phyloP scores from a whole-genome alignment of 768 basidiomycete genomes.

The Mycena floridula region DNA sequence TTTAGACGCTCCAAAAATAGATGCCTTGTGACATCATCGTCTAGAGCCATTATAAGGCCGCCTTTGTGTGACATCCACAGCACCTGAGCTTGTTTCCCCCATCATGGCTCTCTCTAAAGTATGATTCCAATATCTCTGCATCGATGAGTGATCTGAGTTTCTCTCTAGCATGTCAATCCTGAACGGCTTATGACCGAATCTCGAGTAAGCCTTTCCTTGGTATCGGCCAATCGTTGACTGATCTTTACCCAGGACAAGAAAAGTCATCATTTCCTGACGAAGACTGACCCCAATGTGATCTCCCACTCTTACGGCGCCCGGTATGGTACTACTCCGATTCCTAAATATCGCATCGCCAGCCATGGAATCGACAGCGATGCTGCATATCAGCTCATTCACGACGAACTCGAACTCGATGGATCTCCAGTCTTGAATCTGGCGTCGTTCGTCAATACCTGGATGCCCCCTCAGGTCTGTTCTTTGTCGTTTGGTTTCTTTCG shows the following conservation, averaged over 20 bases:
- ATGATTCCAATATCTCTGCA: not conserved
- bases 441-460: slow-evolving; percentile 59
- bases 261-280: slow-evolving; percentile 27
- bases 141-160: not conserved
- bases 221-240: slow-evolving; percentile 3
- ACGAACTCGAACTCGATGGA: slow-evolving; percentile 63
- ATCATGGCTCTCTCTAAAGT: slow-evolving; percentile 63
- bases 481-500: too few species aligned
- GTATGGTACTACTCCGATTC: slow-evolving; percentile 62
- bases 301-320: slow-evolving; percentile 51
- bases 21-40: too few species aligned
- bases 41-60: too few species aligned
- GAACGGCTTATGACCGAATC: slow-evolving; percentile 57
- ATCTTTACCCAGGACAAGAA: slow-evolving; percentile 38
- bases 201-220: slow-evolving; percentile 28
- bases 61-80: too few species aligned
- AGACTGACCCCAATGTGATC: slow-evolving; percentile 23
- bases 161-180: slow-evolving; percentile 56
- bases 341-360: slow-evolving; percentile 44
- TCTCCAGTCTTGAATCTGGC: slow-evolving; percentile 59
- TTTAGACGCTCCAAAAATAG: too few species aligned
- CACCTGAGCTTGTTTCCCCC: too few species aligned
- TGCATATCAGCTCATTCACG: slow-evolving; percentile 50
- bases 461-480: slow-evolving; percentile 39
- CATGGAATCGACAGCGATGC: slow-evolving; percentile 54